phyloP scores from a whole-genome alignment of 2,329 filamentous ascomycete species.

The Colletotrichum trifolii region DNA sequence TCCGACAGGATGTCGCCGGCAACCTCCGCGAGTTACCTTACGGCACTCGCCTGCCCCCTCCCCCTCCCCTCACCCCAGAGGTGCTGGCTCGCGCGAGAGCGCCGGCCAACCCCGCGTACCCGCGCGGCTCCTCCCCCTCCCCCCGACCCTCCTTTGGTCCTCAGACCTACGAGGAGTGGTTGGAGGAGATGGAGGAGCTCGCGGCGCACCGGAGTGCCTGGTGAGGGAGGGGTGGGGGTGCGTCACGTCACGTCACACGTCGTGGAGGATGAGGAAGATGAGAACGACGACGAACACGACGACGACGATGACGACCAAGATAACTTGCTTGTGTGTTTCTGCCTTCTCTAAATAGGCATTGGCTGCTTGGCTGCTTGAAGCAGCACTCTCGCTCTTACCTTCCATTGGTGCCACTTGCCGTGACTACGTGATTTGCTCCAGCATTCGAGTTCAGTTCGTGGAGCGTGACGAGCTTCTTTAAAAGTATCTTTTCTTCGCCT shows the following conservation, averaged over 20 bases:
- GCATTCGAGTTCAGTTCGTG: too few relatives aligned
- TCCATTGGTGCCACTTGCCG: too few relatives aligned
- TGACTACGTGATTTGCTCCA: too few relatives aligned
- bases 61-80: slow-evolving; percentile 26
- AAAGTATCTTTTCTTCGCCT: too few relatives aligned
- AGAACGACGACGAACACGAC: neutral
- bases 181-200: slow-evolving; percentile 8
- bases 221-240: neutral
- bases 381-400: too few relatives aligned
- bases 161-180: slow-evolving; percentile 21
- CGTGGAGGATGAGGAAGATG: neutral
- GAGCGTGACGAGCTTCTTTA: too few relatives aligned
- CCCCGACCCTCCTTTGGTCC: slow-evolving; percentile 11
- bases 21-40: slow-evolving; percentile 24
- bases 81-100: slow-evolving; percentile 11
- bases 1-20: slow-evolving; percentile 25
- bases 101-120: slow-evolving; percentile 10
- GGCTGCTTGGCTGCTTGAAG: too few relatives aligned
- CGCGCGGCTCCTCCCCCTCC: slow-evolving; percentile 20
- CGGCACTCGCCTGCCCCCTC: slow-evolving; percentile 20
- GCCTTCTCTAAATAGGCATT: too few relatives aligned
- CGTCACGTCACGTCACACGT: too few relatives aligned
- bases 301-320: too few relatives aligned
- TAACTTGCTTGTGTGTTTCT: too few relatives aligned
- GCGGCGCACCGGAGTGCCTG: slow-evolving; percentile 2